phyloP scores from a whole-genome alignment of 306 rosid species.

The Cicer pinnatifidum region DNA sequence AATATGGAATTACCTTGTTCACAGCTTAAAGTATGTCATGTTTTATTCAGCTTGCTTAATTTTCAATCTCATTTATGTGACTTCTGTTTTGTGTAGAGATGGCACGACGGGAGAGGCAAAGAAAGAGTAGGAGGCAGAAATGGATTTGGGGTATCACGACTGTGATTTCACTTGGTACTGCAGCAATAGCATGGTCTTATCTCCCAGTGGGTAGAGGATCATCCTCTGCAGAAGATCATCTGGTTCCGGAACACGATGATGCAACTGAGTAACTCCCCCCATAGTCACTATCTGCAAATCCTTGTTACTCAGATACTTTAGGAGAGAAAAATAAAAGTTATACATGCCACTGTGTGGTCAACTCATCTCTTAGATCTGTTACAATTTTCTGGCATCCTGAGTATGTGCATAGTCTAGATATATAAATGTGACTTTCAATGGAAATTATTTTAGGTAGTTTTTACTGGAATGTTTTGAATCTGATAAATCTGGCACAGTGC shows the following conservation, averaged over 20 bases:
- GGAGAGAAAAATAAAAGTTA: slow-evolving; percentile 58
- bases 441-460: slow-evolving; percentile 33
- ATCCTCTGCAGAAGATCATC: slow-evolving; percentile 38
- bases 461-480: not conserved
- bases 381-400: slow-evolving; percentile 46
- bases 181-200: slow-evolving; percentile 79
- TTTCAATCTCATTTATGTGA: slow-evolving; percentile 20
- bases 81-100: slow-evolving; percentile 59
- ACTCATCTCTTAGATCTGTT: slow-evolving; percentile 46
- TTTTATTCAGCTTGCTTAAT: slow-evolving; percentile 8
- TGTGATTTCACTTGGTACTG: slow-evolving; percentile 65
- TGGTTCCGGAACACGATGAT: slow-evolving; percentile 53
- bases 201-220: slow-evolving; percentile 61
- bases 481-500: slow-evolving; percentile 1
- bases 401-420: slow-evolving; percentile 50
- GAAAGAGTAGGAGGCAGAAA: slow-evolving; percentile 67
- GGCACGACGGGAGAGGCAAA: slow-evolving; percentile 80
- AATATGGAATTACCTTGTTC: slow-evolving; percentile 5
- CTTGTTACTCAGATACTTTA: slow-evolving; percentile 23
- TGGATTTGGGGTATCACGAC: slow-evolving; percentile 93
- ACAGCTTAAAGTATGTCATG: slow-evolving; percentile 1
- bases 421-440: slow-evolving; percentile 37
- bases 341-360: slow-evolving; percentile 52
- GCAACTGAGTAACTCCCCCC: slow-evolving; percentile 46
- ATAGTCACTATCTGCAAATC: slow-evolving; percentile 42